A percentile compares a stretch with the other conserved stretches of the same genome.
phyloP scores from a whole-genome alignment of 2,329 filamentous ascomycete genomes.

The Trichoderma hamatum region DNA sequence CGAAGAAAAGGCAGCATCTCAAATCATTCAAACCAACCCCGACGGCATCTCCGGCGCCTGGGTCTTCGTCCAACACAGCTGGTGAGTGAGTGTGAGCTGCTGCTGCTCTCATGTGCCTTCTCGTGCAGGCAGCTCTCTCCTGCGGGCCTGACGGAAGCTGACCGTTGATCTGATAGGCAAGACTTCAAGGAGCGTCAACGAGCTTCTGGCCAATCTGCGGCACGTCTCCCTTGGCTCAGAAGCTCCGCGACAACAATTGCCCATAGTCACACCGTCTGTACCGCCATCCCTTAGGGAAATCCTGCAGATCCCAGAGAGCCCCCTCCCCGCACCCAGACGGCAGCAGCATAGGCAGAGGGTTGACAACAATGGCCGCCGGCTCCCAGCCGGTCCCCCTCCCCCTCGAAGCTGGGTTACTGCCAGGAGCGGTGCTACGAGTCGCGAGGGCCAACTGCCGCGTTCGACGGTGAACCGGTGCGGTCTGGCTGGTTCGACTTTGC shows the following conservation, averaged over 20 bases:
- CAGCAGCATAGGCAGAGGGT: constrained; percentile 45
- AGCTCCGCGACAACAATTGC: constrained; percentile 35
- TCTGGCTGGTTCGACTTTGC: constrained; percentile 40
- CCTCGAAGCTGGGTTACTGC: constrained; percentile 57
- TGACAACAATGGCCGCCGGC: constrained; percentile 52
- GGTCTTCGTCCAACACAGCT: constrained; percentile 36
- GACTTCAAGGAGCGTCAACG: constrained; percentile 55
- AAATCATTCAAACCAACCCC: constrained; percentile 62
- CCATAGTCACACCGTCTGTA: constrained; percentile 53
- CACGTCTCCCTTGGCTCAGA: constrained; percentile 44
- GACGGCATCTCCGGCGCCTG: constrained; percentile 50
- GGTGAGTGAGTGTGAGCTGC: constrained; percentile 35
- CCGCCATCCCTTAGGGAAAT: constrained; percentile 62
- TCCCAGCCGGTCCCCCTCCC: constrained; percentile 61
- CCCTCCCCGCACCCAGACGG: constrained; percentile 53
- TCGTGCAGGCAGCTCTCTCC: background rate
- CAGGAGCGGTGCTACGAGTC: constrained; percentile 32
- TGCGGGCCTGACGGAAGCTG: constrained; percentile 12
- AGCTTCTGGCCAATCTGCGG: constrained; percentile 61
- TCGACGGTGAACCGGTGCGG: constrained; percentile 31
- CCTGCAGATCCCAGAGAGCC: constrained; percentile 62
- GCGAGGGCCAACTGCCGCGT: constrained; percentile 27
- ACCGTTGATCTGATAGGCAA: constrained; percentile 35
- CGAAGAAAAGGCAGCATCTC: constrained; percentile 63
- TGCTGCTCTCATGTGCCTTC: background rate